Conservation (phyloP, 2,329 filamentous ascomycete genomes). For the Stachybotrys echinatus region DNA sequence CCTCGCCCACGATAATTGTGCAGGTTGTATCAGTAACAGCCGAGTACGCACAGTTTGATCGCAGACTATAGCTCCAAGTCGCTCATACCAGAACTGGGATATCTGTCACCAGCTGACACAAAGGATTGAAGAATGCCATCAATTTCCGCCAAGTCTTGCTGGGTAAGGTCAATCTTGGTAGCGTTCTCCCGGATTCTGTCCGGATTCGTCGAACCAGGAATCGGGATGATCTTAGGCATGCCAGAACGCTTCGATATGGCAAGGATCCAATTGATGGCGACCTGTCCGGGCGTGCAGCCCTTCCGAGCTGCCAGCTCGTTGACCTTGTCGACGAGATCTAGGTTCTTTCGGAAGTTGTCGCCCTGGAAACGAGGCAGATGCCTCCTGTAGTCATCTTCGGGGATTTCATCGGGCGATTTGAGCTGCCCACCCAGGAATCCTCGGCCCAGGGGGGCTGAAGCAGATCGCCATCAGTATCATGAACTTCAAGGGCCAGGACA, state of each 20-base stretch:
- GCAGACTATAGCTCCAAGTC: neutral
- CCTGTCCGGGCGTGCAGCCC: conserved; percentile 54
- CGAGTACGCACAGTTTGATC: neutral
- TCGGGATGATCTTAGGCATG: conserved; percentile 56
- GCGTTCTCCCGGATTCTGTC: conserved; percentile 57
- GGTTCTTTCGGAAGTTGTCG: conserved; percentile 57
- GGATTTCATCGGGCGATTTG: conserved; percentile 49
- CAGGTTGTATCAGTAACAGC: neutral
- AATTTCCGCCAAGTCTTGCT: conserved; percentile 46
- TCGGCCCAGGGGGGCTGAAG: conserved; percentile 39
- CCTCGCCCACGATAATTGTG: neutral
- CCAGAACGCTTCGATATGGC: conserved; percentile 44
- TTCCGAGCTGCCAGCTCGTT: conserved; percentile 54
- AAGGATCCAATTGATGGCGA: conserved; percentile 61
- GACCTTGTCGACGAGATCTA: conserved; percentile 53
- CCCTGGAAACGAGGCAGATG: conserved; percentile 53
- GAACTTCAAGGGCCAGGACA: neutral
- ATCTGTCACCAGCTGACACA: conserved; percentile 42
- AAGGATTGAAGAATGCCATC: conserved; percentile 43
- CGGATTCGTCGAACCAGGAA: conserved; percentile 57
- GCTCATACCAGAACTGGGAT: conserved; percentile 21
- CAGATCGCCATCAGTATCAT: neutral
- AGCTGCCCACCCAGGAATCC: conserved; percentile 47
- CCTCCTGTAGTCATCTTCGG: conserved; percentile 41
- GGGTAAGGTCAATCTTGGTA: conserved; percentile 40